Evolutionary conservation across 169 alveolate genomes (phyloP).

Genomic region (Neospora caninum): DNA sequence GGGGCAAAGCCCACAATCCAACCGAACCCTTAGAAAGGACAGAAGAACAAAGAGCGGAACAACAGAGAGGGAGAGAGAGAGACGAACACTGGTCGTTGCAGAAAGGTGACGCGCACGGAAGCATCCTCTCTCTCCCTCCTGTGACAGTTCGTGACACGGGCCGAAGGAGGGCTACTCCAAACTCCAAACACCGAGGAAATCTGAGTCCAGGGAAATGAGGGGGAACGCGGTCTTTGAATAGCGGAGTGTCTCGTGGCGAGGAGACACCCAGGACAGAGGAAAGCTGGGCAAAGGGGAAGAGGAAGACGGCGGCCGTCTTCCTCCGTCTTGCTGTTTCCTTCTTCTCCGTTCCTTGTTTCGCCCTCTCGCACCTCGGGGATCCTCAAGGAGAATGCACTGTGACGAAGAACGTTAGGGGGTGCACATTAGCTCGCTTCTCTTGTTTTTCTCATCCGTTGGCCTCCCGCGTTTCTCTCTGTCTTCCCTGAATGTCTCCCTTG

Average conservation of each 20-base stretch:
- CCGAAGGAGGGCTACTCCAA: no score
- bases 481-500: not conserved
- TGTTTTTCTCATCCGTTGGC: not conserved
- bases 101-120: no score
- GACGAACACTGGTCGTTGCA: not conserved
- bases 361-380: not conserved
- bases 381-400: not conserved
- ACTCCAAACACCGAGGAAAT: no score
- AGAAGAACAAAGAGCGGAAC: not conserved
- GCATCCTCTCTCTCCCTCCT: no score
- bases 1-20: not conserved
- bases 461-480: not conserved
- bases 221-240: no score
- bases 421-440: not conserved
- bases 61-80: not conserved
- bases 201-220: no score
- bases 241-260: not conserved
- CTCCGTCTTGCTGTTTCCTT: not conserved
- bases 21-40: not conserved
- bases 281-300: no score
- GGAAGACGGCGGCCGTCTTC: no score
- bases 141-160: no score
- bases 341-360: not conserved
- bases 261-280: no score
- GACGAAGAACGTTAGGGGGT: not conserved